Evolutionary conservation across 345 rosid genomes (phyloP), one percentile per base, ranked within the genome.

Genomic region (Citrus australasica): DNA sequence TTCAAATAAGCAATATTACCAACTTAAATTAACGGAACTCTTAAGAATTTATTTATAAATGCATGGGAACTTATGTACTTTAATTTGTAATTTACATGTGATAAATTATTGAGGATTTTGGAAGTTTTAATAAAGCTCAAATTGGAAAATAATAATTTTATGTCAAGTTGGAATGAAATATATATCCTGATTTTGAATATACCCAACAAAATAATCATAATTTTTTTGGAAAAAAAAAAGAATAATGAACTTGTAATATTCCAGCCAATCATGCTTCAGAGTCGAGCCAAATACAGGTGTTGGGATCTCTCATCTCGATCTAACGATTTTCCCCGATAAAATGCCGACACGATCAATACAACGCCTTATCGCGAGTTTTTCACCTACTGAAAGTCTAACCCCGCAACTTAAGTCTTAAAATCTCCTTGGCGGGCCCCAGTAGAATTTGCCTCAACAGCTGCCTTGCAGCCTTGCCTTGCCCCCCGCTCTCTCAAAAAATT

Each of bases 361-460:
- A 24, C 30, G 32, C 33, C 58, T 8, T 27, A 7, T 1, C 61
- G 28, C 74, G 76, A 58, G 46, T 56, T 63, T 33, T 79, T 70
- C 79, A 71, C 75, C 75, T 32, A 56, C 77, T 65, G 25, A 9
- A 37, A 3, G 27, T 28, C 33, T 40, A 68, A 63, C 40, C 46
- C 63, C 68, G 13, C 63, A 33, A 51, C 58, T 53, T 17, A 7
- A 37, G 40, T 37, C 40, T 37, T 37, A 53, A 46, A 53, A 53
- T 53, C 21, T 53, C 58, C 30, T 19, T 10, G 42, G 7, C 71
- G 64, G 79, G 84, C 25, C 79, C 74, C 79, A 40, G 59, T 55
- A 2, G 4, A 33, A 70, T 55, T 65, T 21, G 69, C 76, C 33
- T 33, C 25, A 55, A 63, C 78, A 48, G 61, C 48, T 22, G 42